Conservation (phyloP, 78 protist genomes). For the Monocercomonoides exilis region DNA sequence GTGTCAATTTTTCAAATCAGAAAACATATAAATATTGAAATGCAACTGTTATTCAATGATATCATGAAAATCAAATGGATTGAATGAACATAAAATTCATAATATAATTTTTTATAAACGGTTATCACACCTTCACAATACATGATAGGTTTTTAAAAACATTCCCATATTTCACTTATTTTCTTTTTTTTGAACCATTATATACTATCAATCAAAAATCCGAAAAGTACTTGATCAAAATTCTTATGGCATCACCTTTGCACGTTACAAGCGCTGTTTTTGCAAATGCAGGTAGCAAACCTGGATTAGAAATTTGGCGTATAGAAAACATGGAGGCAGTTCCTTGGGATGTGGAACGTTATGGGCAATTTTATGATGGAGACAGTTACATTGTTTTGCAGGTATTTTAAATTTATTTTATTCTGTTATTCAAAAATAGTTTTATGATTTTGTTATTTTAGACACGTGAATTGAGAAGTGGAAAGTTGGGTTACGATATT, state of each 20-base stretch:
- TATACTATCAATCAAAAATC: too few relatives aligned
- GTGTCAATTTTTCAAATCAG: background rate
- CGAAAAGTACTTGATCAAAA: too few relatives aligned
- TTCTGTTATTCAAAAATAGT: background rate
- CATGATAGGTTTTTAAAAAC: background rate
- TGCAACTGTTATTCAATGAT: background rate
- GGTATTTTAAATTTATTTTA: background rate
- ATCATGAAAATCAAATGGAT: background rate
- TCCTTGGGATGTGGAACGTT: background rate
- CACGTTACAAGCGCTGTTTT: background rate
- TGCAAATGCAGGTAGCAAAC: background rate
- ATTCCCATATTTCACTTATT: background rate
- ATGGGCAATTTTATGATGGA: slow-evolving; percentile 39
- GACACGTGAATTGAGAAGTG: background rate
- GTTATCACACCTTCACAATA: background rate
- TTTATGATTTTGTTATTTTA: background rate
- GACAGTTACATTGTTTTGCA: slow-evolving; percentile 45
- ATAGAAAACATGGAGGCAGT: slow-evolving; percentile 30
- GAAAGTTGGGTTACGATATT: slow-evolving; percentile 20
- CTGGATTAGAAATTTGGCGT: slow-evolving; percentile 33
- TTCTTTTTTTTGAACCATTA: background rate
- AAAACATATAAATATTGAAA: background rate
- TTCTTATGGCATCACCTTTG: background rate
- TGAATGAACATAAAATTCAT: background rate
- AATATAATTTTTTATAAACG: background rate